These are phyloP conservation scores for Iodosphaeria phyllophila DNA, from an alignment of 2,329 filamentous ascomycete species.

Conservation along the genomic window DNA sequence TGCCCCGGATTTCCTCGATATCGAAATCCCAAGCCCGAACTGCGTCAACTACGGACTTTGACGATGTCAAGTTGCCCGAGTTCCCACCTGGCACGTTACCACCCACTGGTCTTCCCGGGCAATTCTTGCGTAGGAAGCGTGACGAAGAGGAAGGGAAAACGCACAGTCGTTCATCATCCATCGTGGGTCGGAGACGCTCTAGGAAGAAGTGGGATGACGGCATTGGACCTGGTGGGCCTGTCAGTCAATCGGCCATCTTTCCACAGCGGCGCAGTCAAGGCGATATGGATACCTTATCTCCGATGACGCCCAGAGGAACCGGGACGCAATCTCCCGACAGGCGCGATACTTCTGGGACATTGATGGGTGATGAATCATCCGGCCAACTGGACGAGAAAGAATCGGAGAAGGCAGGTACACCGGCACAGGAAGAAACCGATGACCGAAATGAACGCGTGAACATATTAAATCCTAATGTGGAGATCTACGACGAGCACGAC, in stretches of 20 bases:
- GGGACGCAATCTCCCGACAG: conserved; percentile 12
- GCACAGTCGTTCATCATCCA: conserved; percentile 39
- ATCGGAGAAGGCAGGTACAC: conserved; percentile 6
- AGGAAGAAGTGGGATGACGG: conserved; percentile 51
- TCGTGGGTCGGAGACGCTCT: conserved; percentile 41
- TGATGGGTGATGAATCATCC: conserved; percentile 6
- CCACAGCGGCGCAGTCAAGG: conserved; percentile 31
- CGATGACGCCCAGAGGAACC: too few species aligned
- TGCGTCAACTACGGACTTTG: conserved; percentile 60
- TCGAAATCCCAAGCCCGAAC: conserved; percentile 70
- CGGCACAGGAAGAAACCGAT: conserved; percentile 1
- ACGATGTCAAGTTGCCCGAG: conserved; percentile 39
- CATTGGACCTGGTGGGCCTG: conserved; percentile 68
- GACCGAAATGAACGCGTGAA: conserved; percentile 3
- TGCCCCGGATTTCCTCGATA: conserved; percentile 51
- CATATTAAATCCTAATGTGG: conserved; percentile 19
- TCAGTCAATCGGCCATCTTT: conserved; percentile 76
- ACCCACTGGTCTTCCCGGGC: conserved; percentile 51
- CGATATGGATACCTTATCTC: conserved; percentile 15
- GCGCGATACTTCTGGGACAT: conserved; percentile 10
- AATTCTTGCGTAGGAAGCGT: conserved; percentile 66
- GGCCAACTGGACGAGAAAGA: conserved; percentile 7
- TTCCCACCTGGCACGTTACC: conserved; percentile 54
- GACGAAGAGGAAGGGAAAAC: conserved; percentile 47
- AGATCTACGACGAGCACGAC: conserved; percentile 67